Conservation (phyloP, 2,329 filamentous ascomycete species). For the Neonectria neomacrospora region DNA sequence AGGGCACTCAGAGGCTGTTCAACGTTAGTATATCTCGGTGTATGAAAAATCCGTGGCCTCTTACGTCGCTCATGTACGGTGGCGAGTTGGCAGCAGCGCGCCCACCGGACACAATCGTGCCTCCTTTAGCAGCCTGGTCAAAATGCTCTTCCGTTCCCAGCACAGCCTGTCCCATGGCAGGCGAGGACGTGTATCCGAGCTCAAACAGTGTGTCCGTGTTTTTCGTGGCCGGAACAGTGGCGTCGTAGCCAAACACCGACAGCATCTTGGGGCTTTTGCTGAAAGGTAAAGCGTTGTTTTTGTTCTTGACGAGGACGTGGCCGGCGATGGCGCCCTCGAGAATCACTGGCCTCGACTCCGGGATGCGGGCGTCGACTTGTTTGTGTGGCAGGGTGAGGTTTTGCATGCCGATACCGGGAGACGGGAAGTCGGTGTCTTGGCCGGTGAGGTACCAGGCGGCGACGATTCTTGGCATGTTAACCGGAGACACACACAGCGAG, state of each 20-base stretch:
- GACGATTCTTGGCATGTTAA: constrained; percentile 46
- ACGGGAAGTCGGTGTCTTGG: constrained; percentile 60
- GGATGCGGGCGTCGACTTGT: constrained; percentile 61
- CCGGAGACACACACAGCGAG: neutral
- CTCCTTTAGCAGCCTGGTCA: constrained; percentile 61
- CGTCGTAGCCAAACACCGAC: constrained; percentile 73
- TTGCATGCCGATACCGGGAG: constrained; percentile 66
- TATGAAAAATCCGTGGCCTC: neutral
- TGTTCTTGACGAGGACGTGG: constrained; percentile 81
- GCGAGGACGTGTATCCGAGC: constrained; percentile 59
- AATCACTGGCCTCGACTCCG: constrained; percentile 56
- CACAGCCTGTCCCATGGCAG: constrained; percentile 57
- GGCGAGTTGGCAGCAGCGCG: constrained; percentile 63
- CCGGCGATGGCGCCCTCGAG: constrained; percentile 67
- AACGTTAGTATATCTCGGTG: neutral
- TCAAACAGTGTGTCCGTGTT: constrained; percentile 60
- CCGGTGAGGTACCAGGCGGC: constrained; percentile 68
- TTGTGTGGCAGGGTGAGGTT: constrained; percentile 63
- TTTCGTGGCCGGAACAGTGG: constrained; percentile 60
- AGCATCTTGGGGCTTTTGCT: constrained; percentile 63
- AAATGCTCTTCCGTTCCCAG: constrained; percentile 57
- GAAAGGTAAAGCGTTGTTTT: constrained; percentile 70
- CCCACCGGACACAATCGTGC: constrained; percentile 63
- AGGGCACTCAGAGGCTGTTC: constrained; percentile 65
- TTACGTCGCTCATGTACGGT: constrained; percentile 60